phyloP scores from a whole-genome alignment of 108 stramenopile genomes.

The Conticribra weissflogii region DNA sequence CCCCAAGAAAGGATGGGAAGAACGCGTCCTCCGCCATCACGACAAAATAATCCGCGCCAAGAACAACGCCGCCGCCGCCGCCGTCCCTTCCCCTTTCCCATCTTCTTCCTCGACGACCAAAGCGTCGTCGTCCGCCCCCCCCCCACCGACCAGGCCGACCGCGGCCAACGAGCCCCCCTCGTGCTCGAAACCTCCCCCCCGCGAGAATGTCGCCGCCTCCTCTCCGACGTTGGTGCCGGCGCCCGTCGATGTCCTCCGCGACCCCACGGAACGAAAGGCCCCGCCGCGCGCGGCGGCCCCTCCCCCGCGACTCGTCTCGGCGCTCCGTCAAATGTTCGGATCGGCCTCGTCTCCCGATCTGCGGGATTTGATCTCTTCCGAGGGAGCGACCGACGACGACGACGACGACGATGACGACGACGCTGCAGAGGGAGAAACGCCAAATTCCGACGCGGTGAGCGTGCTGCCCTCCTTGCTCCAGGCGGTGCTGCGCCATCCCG shows the following conservation, averaged over 20 bases:
- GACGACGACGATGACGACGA: not conserved
- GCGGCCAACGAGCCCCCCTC: too few species aligned
- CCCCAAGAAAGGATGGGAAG: constrained; percentile 17
- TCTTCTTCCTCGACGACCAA: constrained; percentile 7
- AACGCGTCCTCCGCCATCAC: constrained; percentile 63
- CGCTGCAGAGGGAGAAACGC: not conserved
- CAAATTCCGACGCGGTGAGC: not conserved
- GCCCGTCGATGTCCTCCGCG: too few species aligned
- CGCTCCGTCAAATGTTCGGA: constrained; percentile 54
- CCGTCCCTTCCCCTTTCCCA: not conserved
- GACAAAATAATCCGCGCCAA: constrained; percentile 62
- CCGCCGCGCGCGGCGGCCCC: too few species aligned
- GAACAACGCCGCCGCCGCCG: constrained; percentile 6
- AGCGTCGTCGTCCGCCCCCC: too few species aligned
- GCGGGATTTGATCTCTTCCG: constrained; percentile 2
- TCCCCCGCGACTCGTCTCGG: constrained; percentile 62
- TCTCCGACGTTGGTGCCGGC: too few species aligned
- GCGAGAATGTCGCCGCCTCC: too few species aligned
- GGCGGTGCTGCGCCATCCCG: constrained; percentile 20
- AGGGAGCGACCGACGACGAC: not conserved
- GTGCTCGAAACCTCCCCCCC: too few species aligned
- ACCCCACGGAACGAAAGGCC: too few species aligned
- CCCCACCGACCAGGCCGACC: too few species aligned
- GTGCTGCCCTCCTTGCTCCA: constrained; percentile 26
- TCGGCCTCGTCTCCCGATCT: constrained; percentile 20